Evolutionary conservation across 1,139 yeast genomes (phyloP), one percentile per base, ranked within the genome.

Genomic region (Saccharomyces hybrid): DNA sequence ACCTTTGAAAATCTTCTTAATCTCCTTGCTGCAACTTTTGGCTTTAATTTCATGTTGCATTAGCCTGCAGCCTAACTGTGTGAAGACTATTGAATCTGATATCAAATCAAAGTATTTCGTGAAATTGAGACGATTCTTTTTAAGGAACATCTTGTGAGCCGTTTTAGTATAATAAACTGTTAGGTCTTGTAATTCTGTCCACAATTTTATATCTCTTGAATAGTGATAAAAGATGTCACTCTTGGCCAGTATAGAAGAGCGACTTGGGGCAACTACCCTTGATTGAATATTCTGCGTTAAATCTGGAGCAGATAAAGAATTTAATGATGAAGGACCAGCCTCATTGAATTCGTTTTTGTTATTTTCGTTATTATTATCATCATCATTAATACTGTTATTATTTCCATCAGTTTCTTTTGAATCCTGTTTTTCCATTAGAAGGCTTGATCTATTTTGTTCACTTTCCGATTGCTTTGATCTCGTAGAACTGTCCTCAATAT

Each of bases 181-280:
- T 9, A 75, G 72, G 50, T 77, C 78, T 50, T 75, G 71, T 42
- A 83, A 66, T 16, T 77, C 79, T 2, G 78, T 72, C 90, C 90
- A 85, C 8, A 74, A 73, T n/a, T 75, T 70, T 27, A 83, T 70
- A 65, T 86, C 91, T 1, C 78, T 69, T 5, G 81, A 76, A 55
- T 81, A 82, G 52, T 75, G 74, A 63, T 83, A 83, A 64, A 84
- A 84, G 20, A 81, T 65, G 11, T 69, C 73, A 9, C 72, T 71
- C 34, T 66, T 58, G 14, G 66, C 61, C 51, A 64, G 55, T 13
- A 65, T 49, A 14, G 63, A 60, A 44, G 49, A 52, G 47, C 28
- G 59, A 48, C n/a, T 13, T 53, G 50, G 23, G n/a, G 32, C 13
- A 7, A 28, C 25, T 23, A 23, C 11, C 32, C 46, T 26, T 8